Conservation (phyloP, 2,329 filamentous ascomycete genomes). For the Ophiostoma himal-ulmi region DNA sequence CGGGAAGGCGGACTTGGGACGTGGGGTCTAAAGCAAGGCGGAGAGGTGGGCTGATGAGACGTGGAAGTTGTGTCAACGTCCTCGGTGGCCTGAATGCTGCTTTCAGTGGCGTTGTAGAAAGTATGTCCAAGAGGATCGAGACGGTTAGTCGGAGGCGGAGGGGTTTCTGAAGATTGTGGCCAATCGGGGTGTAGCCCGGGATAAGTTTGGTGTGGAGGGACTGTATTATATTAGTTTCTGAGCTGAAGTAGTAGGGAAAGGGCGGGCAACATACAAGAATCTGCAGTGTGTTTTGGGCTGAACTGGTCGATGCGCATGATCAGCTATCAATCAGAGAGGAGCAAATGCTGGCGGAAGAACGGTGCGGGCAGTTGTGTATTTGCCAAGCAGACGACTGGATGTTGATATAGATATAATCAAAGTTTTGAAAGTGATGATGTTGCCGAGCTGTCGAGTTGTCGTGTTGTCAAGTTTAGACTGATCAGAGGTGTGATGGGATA, state of each 20-base stretch:
- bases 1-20: constrained; percentile 37
- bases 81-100: constrained; percentile 13
- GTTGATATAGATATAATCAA: not conserved
- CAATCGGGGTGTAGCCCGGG: constrained; percentile 14
- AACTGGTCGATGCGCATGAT: constrained; percentile 5
- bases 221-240: not conserved
- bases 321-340: not conserved
- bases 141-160: constrained; percentile 23
- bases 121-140: constrained; percentile 25
- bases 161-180: constrained; percentile 18
- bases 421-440: not conserved
- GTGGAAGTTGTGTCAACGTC: constrained; percentile 25
- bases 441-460: not conserved
- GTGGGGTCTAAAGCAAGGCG: constrained; percentile 29
- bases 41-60: not conserved
- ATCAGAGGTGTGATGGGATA: not conserved
- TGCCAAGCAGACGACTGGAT: not conserved
- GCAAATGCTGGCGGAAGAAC: not conserved
- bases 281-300: not conserved
- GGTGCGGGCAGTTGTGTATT: not conserved
- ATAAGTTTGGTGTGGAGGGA: not conserved
- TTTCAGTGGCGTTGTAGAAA: constrained; percentile 5
- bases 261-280: not conserved
- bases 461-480: not conserved
- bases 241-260: not conserved